Base-by-base conservation (phyloP, 257 asterid genomes). In the Solanum tarijense region DNA sequence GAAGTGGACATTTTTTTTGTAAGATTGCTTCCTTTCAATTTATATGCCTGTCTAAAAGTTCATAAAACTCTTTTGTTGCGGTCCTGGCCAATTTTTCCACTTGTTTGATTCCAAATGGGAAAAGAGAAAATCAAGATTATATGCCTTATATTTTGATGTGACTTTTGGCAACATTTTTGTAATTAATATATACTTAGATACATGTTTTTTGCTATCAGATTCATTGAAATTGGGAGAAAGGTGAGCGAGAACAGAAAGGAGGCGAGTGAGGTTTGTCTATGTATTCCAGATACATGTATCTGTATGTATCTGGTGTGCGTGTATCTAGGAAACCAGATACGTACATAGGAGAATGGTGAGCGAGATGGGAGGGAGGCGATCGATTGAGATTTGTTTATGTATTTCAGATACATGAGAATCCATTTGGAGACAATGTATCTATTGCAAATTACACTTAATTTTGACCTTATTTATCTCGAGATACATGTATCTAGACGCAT, bases 1-100 rank as follows among this genome's bases (percentile, higher is more conserved):
- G 94, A 94, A 86, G 86, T 82, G 23, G 94, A 92, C 94, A 72
- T 48, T 7, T 79, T n/a, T 78, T 79, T 43, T 79, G 85, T 43
- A 79, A 43, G 18, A 27, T 79, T 43, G 66, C 20, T 16, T 43
- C 25, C 66, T 43, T 43, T 43, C 38, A 41, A 41, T 78, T 69
- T 38, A 39, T 38, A 41, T 41, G 6, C 36, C 5, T 79, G 65
- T 43, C 65, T 7, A 41, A 41, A 25, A 25, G 38, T 79, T 41
- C 66, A 87, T 9, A 83, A 78, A 69, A 79, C 35, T 75, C 84
- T 90, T 82, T 31, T 82, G 74, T 73, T 84, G 88, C 84, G 93
- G 95, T 92, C 95, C 95, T 96, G 89, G 25, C 41, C 12, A 58
- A n/a, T 10, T 34, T 21, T 20, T 79, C 32, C 29, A 62, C 62